phyloP scores from a whole-genome alignment of 208 protist species.

The Jaenimonas drosophilae region DNA sequence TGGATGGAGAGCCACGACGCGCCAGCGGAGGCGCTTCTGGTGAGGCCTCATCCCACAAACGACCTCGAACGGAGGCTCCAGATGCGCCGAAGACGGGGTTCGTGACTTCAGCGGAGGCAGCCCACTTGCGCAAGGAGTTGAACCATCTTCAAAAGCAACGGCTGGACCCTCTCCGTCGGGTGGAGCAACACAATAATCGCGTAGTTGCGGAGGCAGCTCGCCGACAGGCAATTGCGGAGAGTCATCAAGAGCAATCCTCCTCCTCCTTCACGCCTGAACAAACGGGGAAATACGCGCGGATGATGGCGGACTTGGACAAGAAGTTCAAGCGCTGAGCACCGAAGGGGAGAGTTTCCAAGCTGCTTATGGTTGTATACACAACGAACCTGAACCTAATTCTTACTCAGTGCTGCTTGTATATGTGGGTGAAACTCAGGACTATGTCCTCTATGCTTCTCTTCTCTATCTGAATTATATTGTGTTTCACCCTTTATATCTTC shows the following conservation, averaged over 20 bases:
- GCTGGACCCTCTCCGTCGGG: conserved; percentile 49
- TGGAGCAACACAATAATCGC: conserved; percentile 48
- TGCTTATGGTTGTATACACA: too few species aligned
- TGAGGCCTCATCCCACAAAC: not conserved
- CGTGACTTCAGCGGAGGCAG: conserved; percentile 38
- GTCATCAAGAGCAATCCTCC: conserved; percentile 1
- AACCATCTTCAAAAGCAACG: conserved; percentile 56
- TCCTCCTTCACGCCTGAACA: not conserved
- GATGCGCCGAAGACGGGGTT: conserved; percentile 26
- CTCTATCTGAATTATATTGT: not conserved
- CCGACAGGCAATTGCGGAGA: conserved; percentile 15
- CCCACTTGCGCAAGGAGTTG: conserved; percentile 40
- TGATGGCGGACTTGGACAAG: too few species aligned
- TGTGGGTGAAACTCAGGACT: too few species aligned
- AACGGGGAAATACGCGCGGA: too few species aligned
- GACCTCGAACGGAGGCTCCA: too few species aligned
- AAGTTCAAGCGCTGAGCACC: too few species aligned
- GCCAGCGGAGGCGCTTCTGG: not conserved
- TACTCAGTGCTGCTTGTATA: too few species aligned
- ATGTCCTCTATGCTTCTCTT: too few species aligned
- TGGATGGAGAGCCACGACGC: not conserved
- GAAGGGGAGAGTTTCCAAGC: too few species aligned
- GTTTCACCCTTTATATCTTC: not conserved
- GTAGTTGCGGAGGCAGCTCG: conserved; percentile 51
- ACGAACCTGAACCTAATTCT: too few species aligned